Base-by-base conservation (phyloP, 371 early-diverging fungal species). In the Mucor circinelloides region DNA sequence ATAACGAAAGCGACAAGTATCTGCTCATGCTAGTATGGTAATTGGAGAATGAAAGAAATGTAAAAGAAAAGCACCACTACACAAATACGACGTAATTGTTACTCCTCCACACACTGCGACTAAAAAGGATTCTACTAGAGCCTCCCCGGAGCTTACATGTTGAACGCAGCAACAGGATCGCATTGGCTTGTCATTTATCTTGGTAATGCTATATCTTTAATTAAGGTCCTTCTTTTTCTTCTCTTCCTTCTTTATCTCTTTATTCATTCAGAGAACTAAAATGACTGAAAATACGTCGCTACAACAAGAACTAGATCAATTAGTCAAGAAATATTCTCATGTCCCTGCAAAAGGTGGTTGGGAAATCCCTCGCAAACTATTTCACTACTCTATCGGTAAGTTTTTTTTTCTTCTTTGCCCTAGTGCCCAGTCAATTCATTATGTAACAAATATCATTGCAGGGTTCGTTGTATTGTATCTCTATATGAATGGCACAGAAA, bases 301-400 rank as follows among this genome's bases (percentile, higher is more conserved):
- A 10, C 19, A 54, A 54, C 13, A 59, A 66, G 21, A 64, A 7
- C 6, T 36, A 28, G 42, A 54, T 27, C 15, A 40, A 23, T 8
- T 55, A 40, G 52, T 25, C 36, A 46, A 40, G 19, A 60, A 44
- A 30, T 67, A 44, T 42, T 50, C 68, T 10, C 58, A 38, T 50
- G 59, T 68, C 5, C 65, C 70, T 27, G 34, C 6, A 2, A 71
- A 76, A 59, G 78, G 81, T 19, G 73, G 79, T 13, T 82, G 80
- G 81, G 87, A 86, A 64, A 64, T 86, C 19, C 84, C 87, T 54
- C 76, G 87, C 52, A 86, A 86, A 58, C 13, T 73, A 17, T 81
- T 83, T 44, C 87, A 86, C 58, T 81, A 76, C 34, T 79, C 84
- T 17, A 83, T 85, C 21, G 87, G 87, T 86, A 75, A 63, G 30